These are phyloP conservation scores for Groenewaldozyma tartarivorans DNA, from an alignment of 805 yeast genomes.

Conservation along the genomic window DNA sequence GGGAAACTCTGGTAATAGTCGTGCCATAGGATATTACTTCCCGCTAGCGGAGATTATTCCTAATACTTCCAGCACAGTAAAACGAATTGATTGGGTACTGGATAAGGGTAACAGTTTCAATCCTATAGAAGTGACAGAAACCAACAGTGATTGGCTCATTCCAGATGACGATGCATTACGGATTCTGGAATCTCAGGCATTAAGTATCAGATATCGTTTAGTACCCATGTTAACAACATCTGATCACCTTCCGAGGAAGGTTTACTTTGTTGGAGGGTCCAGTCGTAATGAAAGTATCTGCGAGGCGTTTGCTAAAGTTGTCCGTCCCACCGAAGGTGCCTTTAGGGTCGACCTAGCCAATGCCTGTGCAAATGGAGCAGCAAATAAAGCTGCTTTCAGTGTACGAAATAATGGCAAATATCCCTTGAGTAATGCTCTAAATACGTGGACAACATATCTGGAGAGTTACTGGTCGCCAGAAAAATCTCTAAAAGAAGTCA, in stretches of 20 bases:
- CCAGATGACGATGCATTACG: constrained; percentile 58
- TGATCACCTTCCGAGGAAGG: constrained; percentile 48
- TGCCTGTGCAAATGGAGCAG: constrained; percentile 91
- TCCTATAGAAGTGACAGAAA: neutral
- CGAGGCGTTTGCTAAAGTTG: constrained; percentile 54
- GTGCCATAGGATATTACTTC: constrained; percentile 66
- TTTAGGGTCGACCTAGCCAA: constrained; percentile 69
- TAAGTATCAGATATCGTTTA: constrained; percentile 71
- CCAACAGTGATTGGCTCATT: constrained; percentile 8
- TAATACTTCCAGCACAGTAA: constrained; percentile 43
- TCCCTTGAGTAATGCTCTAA: neutral
- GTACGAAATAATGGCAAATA: neutral
- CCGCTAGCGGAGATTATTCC: constrained; percentile 91
- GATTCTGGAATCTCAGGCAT: constrained; percentile 79
- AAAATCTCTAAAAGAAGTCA: neutral
- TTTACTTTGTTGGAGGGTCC: constrained; percentile 84
- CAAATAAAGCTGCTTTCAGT: constrained; percentile 59
- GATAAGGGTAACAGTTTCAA: neutral
- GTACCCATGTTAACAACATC: constrained; percentile 57
- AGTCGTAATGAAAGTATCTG: constrained; percentile 64
- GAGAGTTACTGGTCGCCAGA: neutral
- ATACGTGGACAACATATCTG: neutral
- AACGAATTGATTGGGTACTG: constrained; percentile 10
- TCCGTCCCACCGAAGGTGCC: constrained; percentile 59
- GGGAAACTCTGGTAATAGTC: constrained; percentile 9